Evolutionary conservation across 2,329 filamentous ascomycete species (phyloP).

Genomic region (Apiospora kogelbergensis): DNA sequence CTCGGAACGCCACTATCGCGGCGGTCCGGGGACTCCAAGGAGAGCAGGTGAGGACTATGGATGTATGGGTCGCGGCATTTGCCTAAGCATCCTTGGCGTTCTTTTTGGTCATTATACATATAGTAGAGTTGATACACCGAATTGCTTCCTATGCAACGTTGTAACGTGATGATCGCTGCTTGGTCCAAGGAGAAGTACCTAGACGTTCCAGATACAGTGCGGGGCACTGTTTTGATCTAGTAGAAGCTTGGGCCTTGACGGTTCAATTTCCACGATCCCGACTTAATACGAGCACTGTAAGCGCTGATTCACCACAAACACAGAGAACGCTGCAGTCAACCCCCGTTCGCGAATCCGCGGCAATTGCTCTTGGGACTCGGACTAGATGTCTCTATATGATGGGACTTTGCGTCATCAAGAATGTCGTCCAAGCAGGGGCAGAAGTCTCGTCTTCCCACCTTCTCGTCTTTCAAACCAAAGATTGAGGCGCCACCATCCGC

Average conservation of each 20-base stretch:
- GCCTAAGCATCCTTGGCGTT: neutral
- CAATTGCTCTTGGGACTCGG: no score
- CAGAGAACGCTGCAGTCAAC: neutral
- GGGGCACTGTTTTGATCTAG: neutral
- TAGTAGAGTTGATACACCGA: no score
- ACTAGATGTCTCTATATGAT: neutral
- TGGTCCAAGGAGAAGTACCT: neutral
- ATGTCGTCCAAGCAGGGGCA: conserved; percentile 27
- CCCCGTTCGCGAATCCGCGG: neutral
- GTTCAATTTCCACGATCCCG: neutral
- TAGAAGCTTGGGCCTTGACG: neutral
- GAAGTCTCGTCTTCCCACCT: conserved; percentile 59
- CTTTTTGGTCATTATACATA: no score
- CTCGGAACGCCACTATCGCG: conserved; percentile 32
- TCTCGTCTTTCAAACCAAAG: conserved; percentile 70
- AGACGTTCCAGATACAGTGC: neutral
- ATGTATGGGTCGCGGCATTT: conserved; percentile 36
- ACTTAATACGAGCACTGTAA: neutral
- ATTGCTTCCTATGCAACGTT: no score
- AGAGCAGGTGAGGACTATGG: conserved; percentile 39
- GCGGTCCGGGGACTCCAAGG: conserved; percentile 29
- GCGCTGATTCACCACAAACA: neutral
- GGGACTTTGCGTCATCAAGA: neutral
- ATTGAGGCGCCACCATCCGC: conserved; percentile 12
- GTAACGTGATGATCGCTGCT: no score